Conservation (phyloP, 148 eudicot genomes). For the Heliamphora exappendiculata region DNA sequence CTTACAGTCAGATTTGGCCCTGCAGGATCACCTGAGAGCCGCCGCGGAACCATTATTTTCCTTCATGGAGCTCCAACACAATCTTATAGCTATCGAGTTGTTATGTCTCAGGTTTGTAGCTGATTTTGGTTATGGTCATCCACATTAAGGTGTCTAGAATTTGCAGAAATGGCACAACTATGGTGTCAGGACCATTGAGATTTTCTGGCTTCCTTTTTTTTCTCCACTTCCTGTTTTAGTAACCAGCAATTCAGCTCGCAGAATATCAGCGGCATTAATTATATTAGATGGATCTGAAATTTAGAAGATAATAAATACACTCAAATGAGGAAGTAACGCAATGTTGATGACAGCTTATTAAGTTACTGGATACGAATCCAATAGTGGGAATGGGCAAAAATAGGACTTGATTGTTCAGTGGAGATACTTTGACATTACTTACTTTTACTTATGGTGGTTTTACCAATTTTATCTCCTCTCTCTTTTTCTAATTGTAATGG, state of each 20-base stretch:
- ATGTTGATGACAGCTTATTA: not conserved
- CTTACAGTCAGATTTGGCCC: not conserved
- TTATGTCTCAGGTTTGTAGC: constrained; percentile 82
- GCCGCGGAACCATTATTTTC: constrained; percentile 77
- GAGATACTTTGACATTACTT: not conserved
- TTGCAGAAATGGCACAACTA: not conserved
- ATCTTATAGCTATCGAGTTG: constrained; percentile 88
- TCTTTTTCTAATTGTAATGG: not conserved
- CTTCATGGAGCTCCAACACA: constrained; percentile 99
- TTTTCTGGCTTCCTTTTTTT: not conserved
- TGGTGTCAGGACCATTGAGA: not conserved
- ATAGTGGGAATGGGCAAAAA: not conserved
- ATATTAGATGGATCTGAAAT: not conserved
- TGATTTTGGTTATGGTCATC: not conserved
- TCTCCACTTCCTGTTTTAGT: not conserved
- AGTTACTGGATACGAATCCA: not conserved
- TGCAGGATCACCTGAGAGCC: constrained; percentile 66
- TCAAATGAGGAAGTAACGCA: not conserved
- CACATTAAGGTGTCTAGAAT: not conserved
- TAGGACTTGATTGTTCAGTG: not conserved
- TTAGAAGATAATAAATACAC: not conserved
- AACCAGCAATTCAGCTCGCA: not conserved
- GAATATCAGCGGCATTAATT: not conserved
- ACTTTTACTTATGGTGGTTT: not conserved
- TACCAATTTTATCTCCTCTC: not conserved